Conservation (phyloP, 2,329 filamentous ascomycete genomes). For the Pezicula rhizophila region DNA sequence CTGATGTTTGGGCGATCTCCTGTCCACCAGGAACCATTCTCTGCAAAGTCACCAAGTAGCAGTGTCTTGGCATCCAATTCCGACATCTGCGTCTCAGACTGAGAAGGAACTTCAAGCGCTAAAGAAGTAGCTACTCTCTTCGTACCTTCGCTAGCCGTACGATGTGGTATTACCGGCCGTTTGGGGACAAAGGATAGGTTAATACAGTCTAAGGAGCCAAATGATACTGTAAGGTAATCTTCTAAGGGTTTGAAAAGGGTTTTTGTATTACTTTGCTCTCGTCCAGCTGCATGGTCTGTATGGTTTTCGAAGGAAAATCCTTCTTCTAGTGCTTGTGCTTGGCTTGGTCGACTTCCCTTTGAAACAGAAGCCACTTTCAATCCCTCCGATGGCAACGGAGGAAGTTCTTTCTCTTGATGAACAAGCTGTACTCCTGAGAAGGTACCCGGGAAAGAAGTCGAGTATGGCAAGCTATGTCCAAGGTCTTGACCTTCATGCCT, state of each 20-base stretch:
- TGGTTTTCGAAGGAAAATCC: constrained; percentile 2
- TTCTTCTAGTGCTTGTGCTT: neutral
- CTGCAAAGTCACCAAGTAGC: constrained; percentile 67
- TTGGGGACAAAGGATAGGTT: constrained; percentile 67
- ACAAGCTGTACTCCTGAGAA: constrained; percentile 17
- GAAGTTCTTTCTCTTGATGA: constrained; percentile 5
- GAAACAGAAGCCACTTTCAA: neutral
- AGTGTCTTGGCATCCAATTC: constrained; percentile 72
- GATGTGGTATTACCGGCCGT: constrained; percentile 31
- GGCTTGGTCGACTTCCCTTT: neutral
- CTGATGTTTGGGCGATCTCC: constrained; percentile 42
- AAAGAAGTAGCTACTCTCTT: constrained; percentile 17
- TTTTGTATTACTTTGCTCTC: constrained; percentile 31
- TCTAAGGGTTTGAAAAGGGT: constrained; percentile 70
- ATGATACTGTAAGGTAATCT: constrained; percentile 66
- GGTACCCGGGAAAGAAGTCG: constrained; percentile 20
- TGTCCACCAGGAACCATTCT: constrained; percentile 81
- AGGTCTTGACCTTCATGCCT: neutral
- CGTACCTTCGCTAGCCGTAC: constrained; percentile 22
- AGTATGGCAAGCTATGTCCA: constrained; percentile 11
- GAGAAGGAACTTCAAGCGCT: constrained; percentile 29
- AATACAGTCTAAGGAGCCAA: constrained; percentile 64
- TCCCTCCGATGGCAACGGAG: neutral
- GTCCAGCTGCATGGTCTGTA: constrained; percentile 31
- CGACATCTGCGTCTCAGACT: constrained; percentile 32